Evolutionary conservation across 1,284 basidiomycete genomes (phyloP).

Genomic region (Cutaneotrichosporon sp.): DNA sequence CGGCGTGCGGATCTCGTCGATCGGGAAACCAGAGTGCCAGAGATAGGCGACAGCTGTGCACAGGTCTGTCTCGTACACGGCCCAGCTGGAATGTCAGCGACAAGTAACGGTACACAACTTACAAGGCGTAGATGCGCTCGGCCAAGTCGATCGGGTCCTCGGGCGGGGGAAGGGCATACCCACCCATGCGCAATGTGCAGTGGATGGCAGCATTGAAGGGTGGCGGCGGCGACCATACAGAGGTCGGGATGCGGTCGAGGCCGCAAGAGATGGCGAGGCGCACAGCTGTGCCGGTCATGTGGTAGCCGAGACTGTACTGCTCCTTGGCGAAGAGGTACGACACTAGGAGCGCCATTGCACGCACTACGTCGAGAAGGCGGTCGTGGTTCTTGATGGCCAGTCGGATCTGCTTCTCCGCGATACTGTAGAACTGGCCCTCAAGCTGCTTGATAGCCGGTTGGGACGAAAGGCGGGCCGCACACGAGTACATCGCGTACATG

Average conservation of each 20-base stretch:
- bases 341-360: conserved; percentile 34
- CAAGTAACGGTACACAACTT: background rate
- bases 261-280: conserved; percentile 34
- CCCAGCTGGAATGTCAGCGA: conserved; percentile 32
- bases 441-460: conserved; percentile 35
- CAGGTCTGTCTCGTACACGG: conserved; percentile 37
- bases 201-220: conserved; percentile 27
- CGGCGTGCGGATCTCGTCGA: conserved; percentile 36
- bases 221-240: conserved; percentile 22
- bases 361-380: conserved; percentile 37
- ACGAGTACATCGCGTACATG: conserved; percentile 34
- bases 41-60: conserved; percentile 37
- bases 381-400: conserved; percentile 32
- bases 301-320: conserved; percentile 34
- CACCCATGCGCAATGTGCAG: conserved; percentile 28
- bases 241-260: conserved; percentile 30
- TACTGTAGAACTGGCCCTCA: conserved; percentile 36
- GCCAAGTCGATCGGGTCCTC: conserved; percentile 30
- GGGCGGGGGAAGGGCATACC: conserved; percentile 26
- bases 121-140: conserved; percentile 38
- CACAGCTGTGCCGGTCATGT: conserved; percentile 28
- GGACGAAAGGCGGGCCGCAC: conserved; percentile 29
- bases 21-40: conserved; percentile 36
- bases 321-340: conserved; percentile 36
- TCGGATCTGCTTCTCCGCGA: conserved; percentile 37